Evolutionary conservation across 345 rosid genomes (phyloP), one percentile per base, ranked within the genome.

Genomic region (Hibiscus mutabilis): DNA sequence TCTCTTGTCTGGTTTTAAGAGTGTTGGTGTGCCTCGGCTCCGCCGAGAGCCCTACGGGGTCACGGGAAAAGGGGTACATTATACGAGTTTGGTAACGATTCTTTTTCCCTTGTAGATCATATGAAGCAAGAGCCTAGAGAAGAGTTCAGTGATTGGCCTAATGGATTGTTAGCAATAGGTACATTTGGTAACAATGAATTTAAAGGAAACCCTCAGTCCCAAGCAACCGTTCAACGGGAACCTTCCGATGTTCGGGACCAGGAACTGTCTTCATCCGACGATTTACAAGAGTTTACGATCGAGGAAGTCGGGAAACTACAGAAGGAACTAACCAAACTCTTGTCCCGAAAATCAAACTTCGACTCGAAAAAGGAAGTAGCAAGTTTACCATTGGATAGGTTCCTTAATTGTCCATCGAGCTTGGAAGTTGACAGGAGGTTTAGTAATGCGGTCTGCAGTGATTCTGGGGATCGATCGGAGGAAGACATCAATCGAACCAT

Each of bases 71-170:
- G 40, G 40, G 40, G 40, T 35, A 35, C 40, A 6, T 35, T 35
- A 35, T 35, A 35, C 40, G 40, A 35, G 40, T 35, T 35, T 35
- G 40, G 9, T 35, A 35, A 35, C 40, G 35, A 31, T 31, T 35
- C 40, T 35, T 35, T 35, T 35, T 6, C 40, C 40, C 40, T 35
- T 31, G 35, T 31, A 84, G 95, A 76, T 59, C 82, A 74, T 56
- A 60, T 56, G 76, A 90, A 79, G 69, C 88, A 87, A 78, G 93
- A 86, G 58, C 78, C 86, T n/a, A 77, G 97, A 35, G 96, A 94
- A 66, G 97, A 94, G 77, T 94, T 89, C 77, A 89, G 86, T 63
- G 98, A 94, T 60, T 94, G 98, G 98, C 97, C 98, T 57, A 87
- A 86, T 6, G 94, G 91, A 10, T 70, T 94, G 78, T 85, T 94